phyloP scores from a whole-genome alignment of 305 asterid species.

The Plantago lanceolata region DNA sequence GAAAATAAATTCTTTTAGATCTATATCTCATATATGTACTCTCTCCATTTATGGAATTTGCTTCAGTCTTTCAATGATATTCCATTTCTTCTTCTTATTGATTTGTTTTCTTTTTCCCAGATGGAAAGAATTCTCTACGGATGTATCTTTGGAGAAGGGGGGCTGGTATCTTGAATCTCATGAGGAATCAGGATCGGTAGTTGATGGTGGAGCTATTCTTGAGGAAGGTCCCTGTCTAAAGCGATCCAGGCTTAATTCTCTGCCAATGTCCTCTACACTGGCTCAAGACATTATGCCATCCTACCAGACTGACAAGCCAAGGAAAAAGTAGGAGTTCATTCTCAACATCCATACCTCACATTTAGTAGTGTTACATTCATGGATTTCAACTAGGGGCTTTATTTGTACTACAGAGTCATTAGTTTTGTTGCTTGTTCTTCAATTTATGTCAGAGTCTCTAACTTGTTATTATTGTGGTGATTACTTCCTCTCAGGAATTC shows the following conservation, averaged over 20 bases:
- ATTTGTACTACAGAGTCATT: background rate
- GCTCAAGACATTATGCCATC: slow-evolving; percentile 25
- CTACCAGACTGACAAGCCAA: slow-evolving; percentile 25
- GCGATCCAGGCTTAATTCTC: slow-evolving; percentile 26
- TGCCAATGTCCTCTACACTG: slow-evolving; percentile 27
- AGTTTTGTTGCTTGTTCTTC: slow-evolving; percentile 13
- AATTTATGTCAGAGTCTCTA: slow-evolving; percentile 7
- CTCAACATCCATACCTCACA: background rate
- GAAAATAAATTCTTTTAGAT: background rate
- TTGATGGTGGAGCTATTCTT: slow-evolving; percentile 26
- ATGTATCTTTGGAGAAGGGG: slow-evolving; percentile 71
- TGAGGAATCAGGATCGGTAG: slow-evolving; percentile 26
- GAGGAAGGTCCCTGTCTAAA: slow-evolving; percentile 27
- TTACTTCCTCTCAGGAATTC: slow-evolving; percentile 38
- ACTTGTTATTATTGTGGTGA: slow-evolving; percentile 23
- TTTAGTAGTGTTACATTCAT: background rate
- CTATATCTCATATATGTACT: background rate
- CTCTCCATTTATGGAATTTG: background rate
- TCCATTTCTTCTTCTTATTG: background rate
- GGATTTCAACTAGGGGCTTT: background rate
- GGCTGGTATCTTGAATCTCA: slow-evolving; percentile 60
- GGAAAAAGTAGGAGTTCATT: slow-evolving; percentile 33
- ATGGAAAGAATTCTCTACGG: slow-evolving; percentile 79
- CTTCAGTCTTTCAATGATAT: background rate
- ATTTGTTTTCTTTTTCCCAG: slow-evolving; percentile 37